Percentiles rank a stretch among this genome's conserved stretches.
phyloP scores from a whole-genome alignment of 805 yeast genomes.

The Pichia insulana region DNA sequence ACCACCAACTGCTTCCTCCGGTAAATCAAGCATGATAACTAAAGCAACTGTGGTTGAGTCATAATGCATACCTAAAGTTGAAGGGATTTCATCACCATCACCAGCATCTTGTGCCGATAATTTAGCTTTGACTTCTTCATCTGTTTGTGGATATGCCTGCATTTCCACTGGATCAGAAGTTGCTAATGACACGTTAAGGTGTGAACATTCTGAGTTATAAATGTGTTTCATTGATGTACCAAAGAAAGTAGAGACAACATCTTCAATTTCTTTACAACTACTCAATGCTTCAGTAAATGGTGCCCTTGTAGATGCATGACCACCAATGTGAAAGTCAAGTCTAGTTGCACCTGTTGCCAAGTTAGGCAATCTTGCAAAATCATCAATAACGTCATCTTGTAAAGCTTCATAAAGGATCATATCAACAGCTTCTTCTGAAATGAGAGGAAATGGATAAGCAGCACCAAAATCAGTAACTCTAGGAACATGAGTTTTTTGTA shows the following conservation, averaged over 20 bases:
- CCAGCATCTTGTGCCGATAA: conserved; percentile 12
- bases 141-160: conserved; percentile 9
- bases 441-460: conserved; percentile 49
- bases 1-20: conserved; percentile 40
- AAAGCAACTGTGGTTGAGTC: conserved; percentile 42
- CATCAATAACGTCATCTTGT: conserved; percentile 32
- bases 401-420: conserved; percentile 48
- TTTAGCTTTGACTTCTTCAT: conserved; percentile 7
- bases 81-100: conserved; percentile 32
- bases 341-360: conserved; percentile 25
- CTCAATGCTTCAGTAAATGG: conserved; percentile 46
- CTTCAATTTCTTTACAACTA: conserved; percentile 41
- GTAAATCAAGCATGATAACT: conserved; percentile 41
- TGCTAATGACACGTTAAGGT: conserved; percentile 39
- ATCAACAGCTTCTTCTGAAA: conserved; percentile 48
- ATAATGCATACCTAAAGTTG: conserved; percentile 39
- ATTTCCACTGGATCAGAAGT: conserved; percentile 14
- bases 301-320: conserved; percentile 31
- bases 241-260: conserved; percentile 40
- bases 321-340: conserved; percentile 41
- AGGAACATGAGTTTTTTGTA: conserved; percentile 29
- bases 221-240: conserved; percentile 38
- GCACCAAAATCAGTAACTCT: conserved; percentile 34
- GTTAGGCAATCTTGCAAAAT: conserved; percentile 35
- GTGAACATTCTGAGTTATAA: conserved; percentile 48